Percentiles rank a stretch among this genome's conserved stretches.
These are phyloP conservation scores for Trifolium subterraneum DNA, from an alignment of 306 rosid species.

Conservation along the genomic window DNA sequence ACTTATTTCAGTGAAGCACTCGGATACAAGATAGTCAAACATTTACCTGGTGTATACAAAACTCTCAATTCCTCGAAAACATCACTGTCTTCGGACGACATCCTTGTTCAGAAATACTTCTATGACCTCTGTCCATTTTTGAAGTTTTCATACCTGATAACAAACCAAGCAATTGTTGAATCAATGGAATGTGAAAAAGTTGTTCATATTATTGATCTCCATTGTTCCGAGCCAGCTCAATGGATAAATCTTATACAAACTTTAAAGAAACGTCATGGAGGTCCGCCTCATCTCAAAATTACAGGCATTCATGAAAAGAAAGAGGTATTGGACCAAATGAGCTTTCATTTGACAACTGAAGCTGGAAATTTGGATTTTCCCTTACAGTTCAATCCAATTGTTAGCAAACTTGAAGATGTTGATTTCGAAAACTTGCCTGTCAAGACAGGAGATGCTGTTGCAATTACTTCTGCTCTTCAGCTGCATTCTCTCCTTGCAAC, in stretches of 20 bases:
- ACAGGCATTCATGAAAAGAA: constrained; percentile 80
- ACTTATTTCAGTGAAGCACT: constrained; percentile 83
- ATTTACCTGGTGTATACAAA: constrained; percentile 69
- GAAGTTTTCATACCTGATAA: constrained; percentile 70
- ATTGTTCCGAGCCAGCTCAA: constrained; percentile 76
- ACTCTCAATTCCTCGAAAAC: constrained; percentile 68
- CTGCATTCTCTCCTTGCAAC: constrained; percentile 77
- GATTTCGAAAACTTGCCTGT: constrained; percentile 72
- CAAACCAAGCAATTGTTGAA: constrained; percentile 85
- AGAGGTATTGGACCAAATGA: constrained; percentile 77
- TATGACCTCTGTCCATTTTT: constrained; percentile 77
- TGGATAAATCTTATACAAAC: constrained; percentile 74
- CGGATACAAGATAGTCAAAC: constrained; percentile 65
- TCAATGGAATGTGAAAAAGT: constrained; percentile 76
- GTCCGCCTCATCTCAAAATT: constrained; percentile 80
- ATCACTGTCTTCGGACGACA: constrained; percentile 57
- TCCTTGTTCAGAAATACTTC: constrained; percentile 64
- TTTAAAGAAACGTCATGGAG: constrained; percentile 62
- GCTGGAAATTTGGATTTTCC: constrained; percentile 79
- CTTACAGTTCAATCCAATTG: constrained; percentile 69
- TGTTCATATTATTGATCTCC: constrained; percentile 84
- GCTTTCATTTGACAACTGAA: constrained; percentile 57
- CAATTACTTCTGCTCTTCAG: constrained; percentile 76
- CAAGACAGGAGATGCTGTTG: constrained; percentile 87
- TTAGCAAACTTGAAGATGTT: constrained; percentile 75